Base-by-base conservation (phyloP, 495 filamentous ascomycete species). In the Penicillium herquei region DNA sequence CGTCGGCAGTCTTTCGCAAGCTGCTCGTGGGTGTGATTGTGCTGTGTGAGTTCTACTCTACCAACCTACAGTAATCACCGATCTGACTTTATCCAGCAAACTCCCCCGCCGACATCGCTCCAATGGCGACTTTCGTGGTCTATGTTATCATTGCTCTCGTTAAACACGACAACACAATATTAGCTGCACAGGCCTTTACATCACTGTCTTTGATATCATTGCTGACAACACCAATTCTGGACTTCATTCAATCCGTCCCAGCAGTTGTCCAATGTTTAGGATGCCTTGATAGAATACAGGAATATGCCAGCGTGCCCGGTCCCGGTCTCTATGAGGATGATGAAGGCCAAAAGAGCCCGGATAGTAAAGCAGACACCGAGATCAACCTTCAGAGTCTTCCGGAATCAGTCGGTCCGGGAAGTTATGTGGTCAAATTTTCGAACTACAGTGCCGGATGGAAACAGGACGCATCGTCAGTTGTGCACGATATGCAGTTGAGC, bases 181-280 rank as follows among this genome's bases (percentile, higher is more conserved):
- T 75, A 39, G 74, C 75, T 10, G 67, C 74, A 4, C 71, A 67
- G 43, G 69, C 78, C 3, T 83, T 82, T 62, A 83, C 82, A 0
- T 73, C 81, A 3, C 56, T 84, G 10, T 77, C 81, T 7, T 74
- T 84, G 1, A 76, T 84, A 43, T 61, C 75, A 1, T 65, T 85
- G 0, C 65, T 85, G 32, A 59, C 78, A 6, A 59, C 64, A 3
- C 82, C 82, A 6, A 62, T 83, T 9, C 9, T 37, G 8, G 34
- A 10, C 34, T 37, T 37, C 34, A 37, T 37, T 6, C 34, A 37
- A 6, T 9, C 9, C 6, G 9, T 37, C 34, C 8, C 34, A 37
- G n/a, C n/a, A 37, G 34, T 37, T 13, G 7, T 37, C 34, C 34
- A 37, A 37, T 37, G 34, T 13, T 10, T 37, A 10, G 34, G 34